Conservation (phyloP, 2,329 filamentous ascomycete genomes). For the Beauveria varroae region DNA sequence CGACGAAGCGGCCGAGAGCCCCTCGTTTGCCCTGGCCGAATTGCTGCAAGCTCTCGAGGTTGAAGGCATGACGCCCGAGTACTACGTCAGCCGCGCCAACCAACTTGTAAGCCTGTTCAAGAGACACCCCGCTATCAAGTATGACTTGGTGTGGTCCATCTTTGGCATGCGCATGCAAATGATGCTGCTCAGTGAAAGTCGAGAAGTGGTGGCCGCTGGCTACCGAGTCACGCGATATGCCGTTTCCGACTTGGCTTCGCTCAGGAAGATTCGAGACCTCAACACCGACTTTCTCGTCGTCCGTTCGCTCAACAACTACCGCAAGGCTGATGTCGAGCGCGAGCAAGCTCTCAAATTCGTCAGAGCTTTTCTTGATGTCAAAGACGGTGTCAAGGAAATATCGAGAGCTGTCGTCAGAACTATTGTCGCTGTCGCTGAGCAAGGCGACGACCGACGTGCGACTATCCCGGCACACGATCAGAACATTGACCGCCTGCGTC, state of each 20-base stretch:
- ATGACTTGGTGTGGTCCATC: constrained; percentile 91
- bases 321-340: constrained; percentile 92
- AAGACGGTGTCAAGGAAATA: constrained; percentile 81
- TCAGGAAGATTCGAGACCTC: constrained; percentile 77
- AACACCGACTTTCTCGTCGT: constrained; percentile 93
- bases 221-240: constrained; percentile 92
- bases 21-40: constrained; percentile 84
- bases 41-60: constrained; percentile 83
- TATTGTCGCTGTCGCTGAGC: constrained; percentile 83
- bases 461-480: constrained; percentile 63
- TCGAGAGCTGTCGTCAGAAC: constrained; percentile 82
- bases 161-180: constrained; percentile 91
- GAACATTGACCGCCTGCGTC: constrained; percentile 73
- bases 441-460: constrained; percentile 77
- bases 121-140: constrained; percentile 84
- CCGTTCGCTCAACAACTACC: constrained; percentile 82
- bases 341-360: constrained; percentile 97
- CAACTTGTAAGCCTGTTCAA: constrained; percentile 95
- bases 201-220: constrained; percentile 90
- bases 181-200: constrained; percentile 91
- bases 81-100: constrained; percentile 91
- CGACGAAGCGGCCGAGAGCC: constrained; percentile 71
- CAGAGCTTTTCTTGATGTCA: constrained; percentile 89
- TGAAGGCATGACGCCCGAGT: constrained; percentile 82
- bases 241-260: constrained; percentile 82